Evolutionary conservation across 345 rosid genomes (phyloP), one percentile per base, ranked within the genome.

Genomic region (Rubroshorea leprosula): DNA sequence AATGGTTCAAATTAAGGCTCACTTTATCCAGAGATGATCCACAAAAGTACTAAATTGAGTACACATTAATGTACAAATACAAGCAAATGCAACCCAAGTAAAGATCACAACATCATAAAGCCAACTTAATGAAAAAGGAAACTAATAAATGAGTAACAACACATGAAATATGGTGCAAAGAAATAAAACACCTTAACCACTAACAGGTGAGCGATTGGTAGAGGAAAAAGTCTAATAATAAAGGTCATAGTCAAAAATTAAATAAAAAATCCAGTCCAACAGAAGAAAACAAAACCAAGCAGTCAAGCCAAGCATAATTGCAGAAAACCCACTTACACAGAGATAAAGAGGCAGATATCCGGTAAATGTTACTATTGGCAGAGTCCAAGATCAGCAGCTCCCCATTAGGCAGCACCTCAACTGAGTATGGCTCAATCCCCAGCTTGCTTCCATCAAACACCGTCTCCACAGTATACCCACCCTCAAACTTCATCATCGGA

Each of bases 381-480:
- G 96, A 84, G 70, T 94, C 99, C 66, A 94, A 76, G 69, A 94
- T 77, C 29, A 94, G 84, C 38, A 94, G 73, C 74, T 94, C 99
- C 15, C 96, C 99, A 46, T 72, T 74, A 0, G 97, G 89, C 71
- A 87, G 66, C 53, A 90, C 83, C 64, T 94, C 95, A 18, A 94
- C 80, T 0, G 92, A 69, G 67, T 80, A 75, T 23, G 99, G 99
- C 72, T 90, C 99, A 38, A 90, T 75, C 35, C 97, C 97, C 23
- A 90, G 96, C 64, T 90, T 94, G 68, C 99, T 94, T 62, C 99
- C 99, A 57, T 94, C 99, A 68, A 94, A 90, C 62, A 94, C 96
- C 0, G 99, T 94, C 74, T 94, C 99, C 56, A 94, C 99, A 29
- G 77, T 54, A 62, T 87, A 94, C n/a, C 99, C 99, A 72, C 85